Evolutionary conservation across 148 eudicot species (phyloP), one percentile per base, ranked within the genome.

Genomic region (Camellia japonica): DNA sequence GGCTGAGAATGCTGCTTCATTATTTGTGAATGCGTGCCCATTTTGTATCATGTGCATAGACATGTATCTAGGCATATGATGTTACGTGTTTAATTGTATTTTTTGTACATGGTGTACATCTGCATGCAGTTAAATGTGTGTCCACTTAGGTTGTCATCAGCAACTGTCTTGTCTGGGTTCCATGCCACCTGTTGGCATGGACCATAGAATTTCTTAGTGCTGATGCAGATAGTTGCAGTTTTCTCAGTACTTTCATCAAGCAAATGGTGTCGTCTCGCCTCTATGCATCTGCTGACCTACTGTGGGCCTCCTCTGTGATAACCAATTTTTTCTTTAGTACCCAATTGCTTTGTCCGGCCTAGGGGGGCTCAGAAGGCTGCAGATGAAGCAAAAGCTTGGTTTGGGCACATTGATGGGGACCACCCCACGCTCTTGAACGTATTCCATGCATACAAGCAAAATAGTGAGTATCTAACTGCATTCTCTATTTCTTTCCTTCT

Each of bases 281-380:
- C 91, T 94, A 94, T 94, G 92, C 95, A 89, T 94, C 98, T 91
- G 95, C 97, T 93, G 97, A 95, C 98, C 94, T 90, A 85, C 98
- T 87, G 85, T 90, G 97, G 97, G 88, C 93, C 95, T 93, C 95
- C 90, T 89, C 96, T 95, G 97, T 95, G 92, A 89, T 93, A 91
- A 87, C 91, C 86, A 90, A 83, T 91, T 93, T 91, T 30, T 90
- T 86, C 92, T 93, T 80, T 95, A 95, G 98, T 93, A 93, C 97
- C 98, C 94, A 95, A 95, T 87, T 95, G 98, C 97, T 95, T 95
- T 91, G 86, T 95, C 91, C 90, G 98, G 98, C 97, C 98, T 87
- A 91, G 93, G 83, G 98, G 93, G 87, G 98, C 97, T 81, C 95
- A 95, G 85, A 95, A 93, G 87, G 95, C 95, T 82, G 98, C 98